Evolutionary conservation across 2,329 filamentous ascomycete genomes (phyloP).

Genomic region (Sporothrix pallida): DNA sequence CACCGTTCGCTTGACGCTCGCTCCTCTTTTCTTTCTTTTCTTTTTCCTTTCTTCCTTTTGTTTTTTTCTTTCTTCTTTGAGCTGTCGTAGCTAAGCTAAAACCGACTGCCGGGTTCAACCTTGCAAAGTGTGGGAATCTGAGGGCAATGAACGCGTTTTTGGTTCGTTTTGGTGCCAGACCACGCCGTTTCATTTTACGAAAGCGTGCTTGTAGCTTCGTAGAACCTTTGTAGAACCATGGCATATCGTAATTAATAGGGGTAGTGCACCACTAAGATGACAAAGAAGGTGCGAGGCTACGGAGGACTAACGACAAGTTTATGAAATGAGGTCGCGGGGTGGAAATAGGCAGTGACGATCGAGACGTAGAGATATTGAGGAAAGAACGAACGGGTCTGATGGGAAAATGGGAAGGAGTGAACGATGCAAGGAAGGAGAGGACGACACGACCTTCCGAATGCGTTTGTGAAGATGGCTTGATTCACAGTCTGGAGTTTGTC

Average conservation of each 20-base stretch:
- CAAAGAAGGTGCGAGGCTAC: background rate
- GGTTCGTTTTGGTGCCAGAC: slow-evolving; percentile 17
- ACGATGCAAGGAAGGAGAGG: background rate
- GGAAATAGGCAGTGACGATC: background rate
- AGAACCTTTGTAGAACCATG: background rate
- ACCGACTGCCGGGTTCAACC: slow-evolving; percentile 26
- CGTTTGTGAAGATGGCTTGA: background rate
- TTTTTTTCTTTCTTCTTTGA: slow-evolving; percentile 19
- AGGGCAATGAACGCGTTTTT: background rate
- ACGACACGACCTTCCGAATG: slow-evolving; percentile 8
- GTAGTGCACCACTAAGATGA: background rate
- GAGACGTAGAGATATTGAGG: background rate
- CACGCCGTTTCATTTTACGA: slow-evolving; percentile 18
- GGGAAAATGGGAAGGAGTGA: background rate
- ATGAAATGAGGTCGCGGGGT: background rate
- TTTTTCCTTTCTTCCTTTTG: slow-evolving; percentile 15
- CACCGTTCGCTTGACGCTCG: background rate
- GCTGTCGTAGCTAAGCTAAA: slow-evolving; percentile 20
- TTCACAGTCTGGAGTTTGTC: background rate
- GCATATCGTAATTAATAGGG: slow-evolving; percentile 20
- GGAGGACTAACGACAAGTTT: background rate
- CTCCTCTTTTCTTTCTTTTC: background rate
- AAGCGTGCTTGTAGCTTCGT: slow-evolving; percentile 6
- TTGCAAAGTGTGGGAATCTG: slow-evolving; percentile 14
- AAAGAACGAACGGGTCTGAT: background rate